phyloP scores from a whole-genome alignment of 2,329 filamentous ascomycete genomes.

The Venturiaceae sp. region DNA sequence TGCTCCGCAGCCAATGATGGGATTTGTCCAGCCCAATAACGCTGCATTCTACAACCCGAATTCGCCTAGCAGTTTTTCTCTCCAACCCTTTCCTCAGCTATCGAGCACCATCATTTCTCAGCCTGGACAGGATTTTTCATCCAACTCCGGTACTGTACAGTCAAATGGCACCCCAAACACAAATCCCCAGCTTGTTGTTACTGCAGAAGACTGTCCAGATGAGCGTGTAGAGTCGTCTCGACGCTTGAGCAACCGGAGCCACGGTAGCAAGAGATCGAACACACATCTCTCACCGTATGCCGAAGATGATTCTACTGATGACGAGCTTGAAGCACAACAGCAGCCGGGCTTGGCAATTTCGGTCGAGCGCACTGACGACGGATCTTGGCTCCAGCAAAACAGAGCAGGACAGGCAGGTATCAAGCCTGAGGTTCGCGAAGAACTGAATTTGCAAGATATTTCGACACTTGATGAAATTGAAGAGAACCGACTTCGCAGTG shows the following conservation, averaged over 20 bases:
- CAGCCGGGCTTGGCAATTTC: not conserved
- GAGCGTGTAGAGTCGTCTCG: not conserved
- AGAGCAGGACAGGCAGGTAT: slow-evolving; percentile 24
- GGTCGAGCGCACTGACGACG: not conserved
- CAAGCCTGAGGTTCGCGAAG: slow-evolving; percentile 34
- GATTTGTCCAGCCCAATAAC: not conserved
- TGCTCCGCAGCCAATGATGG: not conserved
- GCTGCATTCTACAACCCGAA: not conserved
- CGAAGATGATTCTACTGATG: slow-evolving; percentile 22
- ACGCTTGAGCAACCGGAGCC: not conserved
- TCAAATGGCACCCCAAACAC: slow-evolving; percentile 19
- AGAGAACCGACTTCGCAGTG: slow-evolving; percentile 33
- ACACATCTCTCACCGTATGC: slow-evolving; percentile 28
- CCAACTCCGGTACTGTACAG: slow-evolving; percentile 19
- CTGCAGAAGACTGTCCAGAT: slow-evolving; percentile 1
- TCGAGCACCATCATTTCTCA: not conserved
- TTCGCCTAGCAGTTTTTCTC: not conserved
- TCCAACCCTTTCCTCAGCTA: not conserved
- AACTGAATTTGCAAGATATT: slow-evolving; percentile 30
- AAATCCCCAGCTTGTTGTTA: slow-evolving; percentile 6
- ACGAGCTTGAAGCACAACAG: slow-evolving; percentile 9
- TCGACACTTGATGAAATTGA: slow-evolving; percentile 42
- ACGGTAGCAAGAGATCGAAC: slow-evolving; percentile 15
- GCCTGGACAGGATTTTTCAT: not conserved
- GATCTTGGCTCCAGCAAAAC: not conserved